Evolutionary conservation across 345 rosid genomes (phyloP), one percentile per base, ranked within the genome.

Genomic region (Cardamine resedifolia): DNA sequence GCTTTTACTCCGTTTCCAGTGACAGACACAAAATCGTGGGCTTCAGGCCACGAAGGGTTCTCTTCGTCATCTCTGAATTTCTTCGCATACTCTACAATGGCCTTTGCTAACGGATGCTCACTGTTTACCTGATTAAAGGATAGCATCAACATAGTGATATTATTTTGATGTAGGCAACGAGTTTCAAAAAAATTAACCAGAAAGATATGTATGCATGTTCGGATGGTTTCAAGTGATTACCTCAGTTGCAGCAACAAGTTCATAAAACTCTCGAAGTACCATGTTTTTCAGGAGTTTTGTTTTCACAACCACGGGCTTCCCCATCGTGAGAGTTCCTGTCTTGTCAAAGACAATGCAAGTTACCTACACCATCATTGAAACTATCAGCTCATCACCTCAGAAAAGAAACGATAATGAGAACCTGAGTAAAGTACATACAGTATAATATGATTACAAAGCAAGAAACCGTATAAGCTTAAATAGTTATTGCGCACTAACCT

Each of bases 251-350:
- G 97, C 96, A 48, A 86, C 79, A 34, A 88, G 85, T 73, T 88
- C 96, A 45, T 88, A 95, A 69, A 95, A 89, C 18, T 89, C 91
- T 53, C 83, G 55, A 12, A 95, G 89, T 33, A 74, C 88, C 93
- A 89, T 77, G 64, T 81, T 85, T 78, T 85, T 84, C 27, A 91
- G 58, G 57, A 91, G 96, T 65, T 79, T 86, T 7, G 96, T 91
- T 72, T 79, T 86, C 16, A 91, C 88, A 36, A 95, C 90, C 38
- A 87, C 91, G 0, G 99, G 99, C 64, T 91, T 95, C 16, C 99
- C 99, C 43, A 85, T 75, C 0, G 99, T 95, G 23, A 95, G 99
- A 16, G 97, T 95, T 61, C 99, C 97, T 1, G 99, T 95, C 85
- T 95, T 95, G 85, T 95, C 99, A 76, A 95, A 95, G 47, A 95